These are phyloP conservation scores for Phytopythium oedochilum DNA, from an alignment of 352 stramenopile species.

Conservation along the genomic window DNA sequence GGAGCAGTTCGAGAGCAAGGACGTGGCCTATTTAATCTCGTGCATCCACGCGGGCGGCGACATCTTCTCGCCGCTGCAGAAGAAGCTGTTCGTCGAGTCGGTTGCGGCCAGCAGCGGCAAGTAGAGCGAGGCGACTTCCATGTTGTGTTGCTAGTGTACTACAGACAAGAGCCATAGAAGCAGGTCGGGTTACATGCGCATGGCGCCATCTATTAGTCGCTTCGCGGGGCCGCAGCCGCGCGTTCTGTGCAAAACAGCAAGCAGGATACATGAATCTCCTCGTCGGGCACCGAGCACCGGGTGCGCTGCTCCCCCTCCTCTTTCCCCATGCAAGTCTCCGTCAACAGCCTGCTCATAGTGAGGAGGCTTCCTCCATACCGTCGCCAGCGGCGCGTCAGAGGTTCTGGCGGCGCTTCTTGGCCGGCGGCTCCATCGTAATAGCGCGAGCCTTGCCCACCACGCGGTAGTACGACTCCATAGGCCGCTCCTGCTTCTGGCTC, in stretches of 20 bases:
- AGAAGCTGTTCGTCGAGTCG: constrained; percentile 79
- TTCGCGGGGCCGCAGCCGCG: not conserved
- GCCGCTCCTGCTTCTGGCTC: constrained; percentile 39
- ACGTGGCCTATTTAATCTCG: constrained; percentile 88
- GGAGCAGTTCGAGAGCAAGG: constrained; percentile 81
- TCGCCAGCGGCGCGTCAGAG: not conserved
- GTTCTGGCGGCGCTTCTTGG: constrained; percentile 9
- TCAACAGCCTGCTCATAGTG: not conserved
- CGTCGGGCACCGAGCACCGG: not conserved
- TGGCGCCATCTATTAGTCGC: not conserved
- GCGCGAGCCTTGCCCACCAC: constrained; percentile 55
- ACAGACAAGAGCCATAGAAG: not conserved
- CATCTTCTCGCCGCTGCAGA: constrained; percentile 77
- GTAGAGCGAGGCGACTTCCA: too few relatives aligned
- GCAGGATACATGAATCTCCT: not conserved
- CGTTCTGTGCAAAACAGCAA: not conserved
- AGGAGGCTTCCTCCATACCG: not conserved
- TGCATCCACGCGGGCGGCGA: constrained; percentile 78
- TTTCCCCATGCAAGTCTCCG: not conserved
- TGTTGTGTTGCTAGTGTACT: not conserved
- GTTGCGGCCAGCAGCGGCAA: constrained; percentile 18
- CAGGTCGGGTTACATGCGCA: not conserved
- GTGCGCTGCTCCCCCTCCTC: not conserved
- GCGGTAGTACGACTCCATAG: constrained; percentile 74
- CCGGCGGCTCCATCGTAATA: constrained; percentile 8